Base-by-base conservation (phyloP, 1,284 basidiomycete genomes). In the Marasmius tenuissimus region DNA sequence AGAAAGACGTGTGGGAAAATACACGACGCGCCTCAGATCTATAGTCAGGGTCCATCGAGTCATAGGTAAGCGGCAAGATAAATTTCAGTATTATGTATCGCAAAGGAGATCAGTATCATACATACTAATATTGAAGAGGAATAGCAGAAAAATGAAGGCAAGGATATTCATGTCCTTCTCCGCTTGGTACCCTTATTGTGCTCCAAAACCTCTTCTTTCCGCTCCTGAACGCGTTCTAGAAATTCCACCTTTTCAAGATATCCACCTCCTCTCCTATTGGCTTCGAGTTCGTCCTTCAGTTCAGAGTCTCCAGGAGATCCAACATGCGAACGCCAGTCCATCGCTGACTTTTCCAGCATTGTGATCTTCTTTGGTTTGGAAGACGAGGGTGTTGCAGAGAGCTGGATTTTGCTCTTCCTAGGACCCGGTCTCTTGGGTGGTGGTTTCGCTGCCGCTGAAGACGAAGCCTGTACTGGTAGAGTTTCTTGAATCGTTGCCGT, bases 241-340 rank as follows among this genome's bases (percentile, higher is more conserved):
- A 94, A 94, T 50, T 92, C 89, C 27, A 92, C 85, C 73, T 90
- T 93, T 67, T 92, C 92, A 18, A 94, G 77, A 73, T 90, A 94
- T 0, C 92, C 91, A 20, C 89, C 90, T 0, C 86, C 83, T 55
- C 87, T 81, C 54, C 87, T 76, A 63, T 93, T 87, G 0, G 84
- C 83, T 54, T 89, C 85, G n/a, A 94, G 78, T 64, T 91, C 88
- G 65, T 92, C 87, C 62, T 83, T 81, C 11, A 88, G 70, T 1
- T 75, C 76, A 0, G 76, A 67, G 9, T 73, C 72, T 22, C 76
- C 71, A 61, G 81, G 76, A 0, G 79, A 66, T 22, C 78, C 71
- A n/a, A 91, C 73, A 69, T 93, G 89, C 0, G 85, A 73, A 39
- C 81, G 79, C 92, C 92, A 94, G 70, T 94, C 92, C 82, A 94